Base-by-base conservation (phyloP, 2,329 filamentous ascomycete species). In the Ascochyta viciae-villosae region DNA sequence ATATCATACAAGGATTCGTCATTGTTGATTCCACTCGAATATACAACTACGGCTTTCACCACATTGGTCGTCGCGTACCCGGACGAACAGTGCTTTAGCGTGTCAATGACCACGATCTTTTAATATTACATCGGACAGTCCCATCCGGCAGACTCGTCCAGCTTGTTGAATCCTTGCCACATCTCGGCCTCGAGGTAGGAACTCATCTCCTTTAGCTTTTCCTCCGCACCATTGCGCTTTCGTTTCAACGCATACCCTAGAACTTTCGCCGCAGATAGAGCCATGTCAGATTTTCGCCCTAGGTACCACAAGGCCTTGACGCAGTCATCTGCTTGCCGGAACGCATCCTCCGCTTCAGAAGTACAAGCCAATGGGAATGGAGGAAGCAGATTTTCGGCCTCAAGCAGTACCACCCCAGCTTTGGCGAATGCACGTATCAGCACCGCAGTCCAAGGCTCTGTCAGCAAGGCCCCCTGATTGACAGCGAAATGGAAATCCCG, bases 401-500 rank as follows among this genome's bases (percentile, higher is more conserved):
- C 73, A 5, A 85, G 69, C 15, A 77, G 63, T 4, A 78, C 65
- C 16, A 71, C 71, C 9, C 72, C 79, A 0, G 82, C 80, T 63
- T 79, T 82, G 23, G 80, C 77, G 54, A 86, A 86, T 0, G 79
- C 79, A 24, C 82, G 76, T 39, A 85, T 80, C 26, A 86, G 70
- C 3, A 86, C 79, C 35, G 81, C 80, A 1, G 83, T 85, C 84
- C 84, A 87, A 2, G 85, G 85, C 60, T 87, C 84, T 0, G 83
- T 85, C 51, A 87, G 65, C n/a, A 87, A 75, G 1, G 84, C 81
- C 2, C 81, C 83, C 54, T 84, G 78, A 38, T 79, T 82, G 23
- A 85, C 75, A 0, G 83, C 82, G 52, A 81, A 80, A 64, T 85
- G 83, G 50, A 84, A 82, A 22, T 81, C 78, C 22, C 70, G 62